Percentiles rank a stretch among this genome's conserved stretches.
Conservation (phyloP, 768 basidiomycete species). For the Suillus cothurnatus region DNA sequence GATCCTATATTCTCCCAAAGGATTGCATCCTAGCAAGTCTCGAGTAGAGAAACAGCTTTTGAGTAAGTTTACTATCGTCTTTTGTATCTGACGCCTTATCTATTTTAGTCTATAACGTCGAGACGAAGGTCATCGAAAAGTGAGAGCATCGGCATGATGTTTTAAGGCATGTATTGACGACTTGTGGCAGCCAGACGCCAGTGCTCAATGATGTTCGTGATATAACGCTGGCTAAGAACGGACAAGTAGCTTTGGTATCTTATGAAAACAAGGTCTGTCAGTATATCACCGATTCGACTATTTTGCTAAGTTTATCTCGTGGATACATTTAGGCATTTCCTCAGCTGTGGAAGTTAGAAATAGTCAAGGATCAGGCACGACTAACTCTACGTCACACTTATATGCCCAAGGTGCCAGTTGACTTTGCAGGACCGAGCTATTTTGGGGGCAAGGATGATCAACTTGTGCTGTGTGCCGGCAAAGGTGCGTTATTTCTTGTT, state of each 20-base stretch:
- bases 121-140: constrained; percentile 68
- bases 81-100: not conserved
- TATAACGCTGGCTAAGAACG: constrained; percentile 63
- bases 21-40: constrained; percentile 70
- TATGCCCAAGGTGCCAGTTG: constrained; percentile 64
- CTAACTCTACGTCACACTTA: constrained; percentile 61
- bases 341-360: constrained; percentile 68
- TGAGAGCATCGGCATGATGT: constrained; percentile 24
- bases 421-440: constrained; percentile 75
- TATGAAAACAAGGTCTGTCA: constrained; percentile 68
- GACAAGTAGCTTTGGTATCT: constrained; percentile 65
- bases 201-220: constrained; percentile 74
- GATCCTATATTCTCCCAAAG: constrained; percentile 60
- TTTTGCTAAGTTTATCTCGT: not conserved
- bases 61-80: constrained; percentile 42
- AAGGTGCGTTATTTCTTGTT: constrained; percentile 44
- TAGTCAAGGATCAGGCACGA: constrained; percentile 49
- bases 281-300: not conserved
- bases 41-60: constrained; percentile 72
- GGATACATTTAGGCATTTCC: constrained; percentile 52
- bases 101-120: constrained; percentile 63
- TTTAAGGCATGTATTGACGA: constrained; percentile 14
- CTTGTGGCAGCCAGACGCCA: constrained; percentile 58
- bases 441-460: constrained; percentile 76
- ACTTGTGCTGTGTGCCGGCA: constrained; percentile 71